phyloP scores from a whole-genome alignment of 306 rosid genomes.

The Vigna hirtella region DNA sequence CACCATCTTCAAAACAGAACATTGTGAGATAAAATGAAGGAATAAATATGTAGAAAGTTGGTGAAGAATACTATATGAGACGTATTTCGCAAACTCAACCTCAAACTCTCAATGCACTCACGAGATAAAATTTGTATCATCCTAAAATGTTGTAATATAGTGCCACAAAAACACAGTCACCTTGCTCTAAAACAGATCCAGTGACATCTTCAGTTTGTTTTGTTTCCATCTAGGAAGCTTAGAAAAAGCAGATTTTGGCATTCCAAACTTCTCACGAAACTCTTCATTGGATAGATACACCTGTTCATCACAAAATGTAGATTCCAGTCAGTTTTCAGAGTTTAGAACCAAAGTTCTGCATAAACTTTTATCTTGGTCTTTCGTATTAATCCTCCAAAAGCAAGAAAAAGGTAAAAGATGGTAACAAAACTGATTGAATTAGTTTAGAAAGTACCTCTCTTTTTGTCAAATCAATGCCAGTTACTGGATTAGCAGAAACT shows the following conservation, averaged over 20 bases:
- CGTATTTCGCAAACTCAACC: conserved; percentile 37
- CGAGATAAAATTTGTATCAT: conserved; percentile 8
- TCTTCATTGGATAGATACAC: conserved; percentile 83
- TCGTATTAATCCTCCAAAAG: conserved; percentile 28
- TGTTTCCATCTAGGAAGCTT: conserved; percentile 97
- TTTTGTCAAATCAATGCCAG: conserved; percentile 74
- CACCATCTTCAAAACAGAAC: background rate
- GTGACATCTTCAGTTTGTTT: conserved; percentile 86
- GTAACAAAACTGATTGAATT: conserved; percentile 14
- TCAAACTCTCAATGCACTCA: conserved; percentile 36
- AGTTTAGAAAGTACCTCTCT: conserved; percentile 74
- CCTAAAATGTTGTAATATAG: conserved; percentile 26
- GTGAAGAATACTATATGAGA: conserved; percentile 1
- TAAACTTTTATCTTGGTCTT: conserved; percentile 1
- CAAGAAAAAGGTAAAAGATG: background rate
- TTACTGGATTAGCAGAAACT: conserved; percentile 63
- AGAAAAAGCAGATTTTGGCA: conserved; percentile 68
- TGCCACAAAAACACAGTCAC: conserved; percentile 29
- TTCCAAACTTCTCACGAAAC: conserved; percentile 75
- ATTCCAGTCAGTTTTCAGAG: background rate
- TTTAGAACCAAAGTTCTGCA: background rate
- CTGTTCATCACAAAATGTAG: conserved; percentile 55
- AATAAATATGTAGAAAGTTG: background rate
- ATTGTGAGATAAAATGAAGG: conserved; percentile 23
- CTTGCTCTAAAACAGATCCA: conserved; percentile 66